Evolutionary conservation across 345 rosid genomes (phyloP), one percentile per base, ranked within the genome.

Genomic region (Citrus mangshanensis): DNA sequence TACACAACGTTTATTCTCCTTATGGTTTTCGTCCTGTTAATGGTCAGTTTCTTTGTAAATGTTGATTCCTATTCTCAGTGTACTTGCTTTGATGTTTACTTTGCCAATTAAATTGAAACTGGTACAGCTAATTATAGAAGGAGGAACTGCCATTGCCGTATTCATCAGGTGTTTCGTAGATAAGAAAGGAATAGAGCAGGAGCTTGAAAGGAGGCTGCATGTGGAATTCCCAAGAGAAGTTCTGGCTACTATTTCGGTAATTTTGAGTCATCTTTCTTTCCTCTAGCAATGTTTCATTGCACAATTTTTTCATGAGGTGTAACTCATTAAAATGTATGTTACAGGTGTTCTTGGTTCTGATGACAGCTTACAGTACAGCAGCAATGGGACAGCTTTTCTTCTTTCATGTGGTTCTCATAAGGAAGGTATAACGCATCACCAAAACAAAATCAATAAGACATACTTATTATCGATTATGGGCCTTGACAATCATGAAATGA

Each of bases 321-420:
- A 70, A 74, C 34, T 79, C 66, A 38, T 79, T 61, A 40, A 75
- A 37, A 71, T 73, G 37, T 76, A 71, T 73, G 37, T 76, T 76
- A 56, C 90, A 96, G 98, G 84, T 94, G 77, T 12, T 94, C 79
- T 69, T 96, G 86, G 89, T 90, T 62, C 83, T 93, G 72, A 84
- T 96, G 80, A 91, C 97, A 16, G 90, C 92, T 68, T 96, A 93
- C 75, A 90, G 99, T 63, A 84, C 98, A 1, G 99, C 98, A 5
- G 99, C 98, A 46, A 88, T 96, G 91, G 97, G 98, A 35, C 98
- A 96, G 83, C 98, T 96, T 78, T 93, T 96, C 88, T 85, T 96
- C 83, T 96, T 96, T 85, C 98, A 94, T 80, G 88, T 91, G 60
- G 97, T 96, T 87, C 97, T 96, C 77, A 96, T 94, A 59, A 90